phyloP scores from a whole-genome alignment of 345 rosid genomes.

The thale cress (Arabidopsis thaliana) region TAIR10.1 NC_003071.7:11036001-11036500 shows the following conservation, averaged over 20 bases:
- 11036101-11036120: constrained; percentile 90
- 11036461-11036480: too few species aligned
- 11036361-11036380: constrained; percentile 15
- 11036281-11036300: constrained; percentile 93
- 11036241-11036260: constrained; percentile 83
- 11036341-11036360: constrained; percentile 58
- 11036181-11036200: too few species aligned
- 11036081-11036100: constrained; percentile 95
- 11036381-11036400: constrained; percentile 1
- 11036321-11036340: constrained; percentile 79
- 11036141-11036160: constrained; percentile 90
- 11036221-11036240: constrained; percentile 18
- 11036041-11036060: constrained; percentile 90
- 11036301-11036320: constrained; percentile 77
- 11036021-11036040: constrained; percentile 89
- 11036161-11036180: neutral
- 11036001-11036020: constrained; percentile 90
- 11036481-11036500: neutral
- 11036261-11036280: constrained; percentile 93
- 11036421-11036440: neutral
- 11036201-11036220: too few species aligned
- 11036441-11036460: too few species aligned
- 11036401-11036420: neutral
- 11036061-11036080: constrained; percentile 93
- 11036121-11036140: constrained; percentile 89